Base-by-base conservation (phyloP, 768 basidiomycete genomes). In the Suillus placidus region DNA sequence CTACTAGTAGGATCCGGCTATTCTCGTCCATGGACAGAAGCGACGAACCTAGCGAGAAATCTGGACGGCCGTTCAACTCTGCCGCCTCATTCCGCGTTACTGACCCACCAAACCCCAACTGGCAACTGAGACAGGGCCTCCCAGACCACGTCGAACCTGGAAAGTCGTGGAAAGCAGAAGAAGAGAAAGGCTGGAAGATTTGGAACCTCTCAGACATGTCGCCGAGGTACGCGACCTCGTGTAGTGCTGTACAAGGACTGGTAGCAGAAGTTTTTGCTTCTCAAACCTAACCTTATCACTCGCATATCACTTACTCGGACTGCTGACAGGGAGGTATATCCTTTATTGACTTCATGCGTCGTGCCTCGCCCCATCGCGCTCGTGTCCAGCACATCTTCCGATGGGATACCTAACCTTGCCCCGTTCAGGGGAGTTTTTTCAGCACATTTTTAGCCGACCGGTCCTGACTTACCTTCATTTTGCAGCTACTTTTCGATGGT, bases 281-380 rank as follows among this genome's bases (percentile, higher is more conserved):
- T 69, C 60, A 67, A 69, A 68, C 65, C 43, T 60, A 67, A 65
- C 68, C 43, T 71, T 70, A 62, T 65, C 64, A n/a, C 1, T 51
- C 32, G 69, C 67, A 70, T 64, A 61, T 66, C 30, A 70, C 71
- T 70, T 65, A 75, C 75, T 75, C 61, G 67, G 32, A 37, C 45
- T 68, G 62, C 52, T 43, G 49, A 42, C 65, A 78, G 79, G 54
- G 70, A 73, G 64, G 70, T 79, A 62, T 88, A 89, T 73, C 78
- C 77, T 34, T 70, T 90, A 63, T 70, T 90, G 70, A 87, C 84
- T 12, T 86, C 84, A 61, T 84, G 84, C 10, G 82, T 90, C 63
- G 74, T 86, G 14, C 91, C 89, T 23, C 83, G 91, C 45, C 90
- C 90, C 14, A 84, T 91, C 60, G 90, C 87, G 2, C 83, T 91